Base-by-base conservation (phyloP, 768 basidiomycete genomes). In the Mycena vitilis region DNA sequence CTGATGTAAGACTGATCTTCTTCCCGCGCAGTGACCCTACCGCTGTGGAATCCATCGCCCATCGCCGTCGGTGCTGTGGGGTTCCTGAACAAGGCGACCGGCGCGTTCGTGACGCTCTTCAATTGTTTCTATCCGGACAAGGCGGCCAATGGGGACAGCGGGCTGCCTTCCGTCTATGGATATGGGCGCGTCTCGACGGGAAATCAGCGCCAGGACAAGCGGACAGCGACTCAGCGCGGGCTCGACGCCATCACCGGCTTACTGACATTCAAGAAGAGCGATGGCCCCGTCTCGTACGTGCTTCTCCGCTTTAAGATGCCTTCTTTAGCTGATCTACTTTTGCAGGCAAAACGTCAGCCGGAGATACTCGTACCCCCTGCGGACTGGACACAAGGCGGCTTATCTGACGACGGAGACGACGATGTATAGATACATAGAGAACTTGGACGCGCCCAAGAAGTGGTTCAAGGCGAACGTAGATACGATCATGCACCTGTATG, bases 401-500 rank as follows among this genome's bases (percentile, higher is more conserved):
- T 84, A 88, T 67, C 73, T 95, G 65, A 89, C 87, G 69, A 86
- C 91, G 2, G 94, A 95, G 74, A 83, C 88, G 48, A 91, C 89
- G 36, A 81, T 88, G 68, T 92, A 92, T 76, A 85, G 83, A 20
- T 93, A 91, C 71, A 82, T 94, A 68, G 86, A 89, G 62, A 83
- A 84, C 47, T 72, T 92, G 53, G 85, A 88, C 8, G 86, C 88
- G 12, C 88, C 93, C 0, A 90, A 87, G 73, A 85, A 80, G 66
- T 95, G 94, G 91, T 91, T 95, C 78, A 86, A 85, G 64, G 83
- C 85, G 5, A 90, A 95, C 71, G 86, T 89, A 30, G 86, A 92
- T 64, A 75, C 81, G 23, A 89, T 95, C 70, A 72, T 94, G 79
- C 76, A 85, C 49, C 76, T 86, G 20, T 94, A 86, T 75, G 87